Evolutionary conservation across 2,329 filamentous ascomycete genomes (phyloP).

Genomic region (Trichophyton simii): DNA sequence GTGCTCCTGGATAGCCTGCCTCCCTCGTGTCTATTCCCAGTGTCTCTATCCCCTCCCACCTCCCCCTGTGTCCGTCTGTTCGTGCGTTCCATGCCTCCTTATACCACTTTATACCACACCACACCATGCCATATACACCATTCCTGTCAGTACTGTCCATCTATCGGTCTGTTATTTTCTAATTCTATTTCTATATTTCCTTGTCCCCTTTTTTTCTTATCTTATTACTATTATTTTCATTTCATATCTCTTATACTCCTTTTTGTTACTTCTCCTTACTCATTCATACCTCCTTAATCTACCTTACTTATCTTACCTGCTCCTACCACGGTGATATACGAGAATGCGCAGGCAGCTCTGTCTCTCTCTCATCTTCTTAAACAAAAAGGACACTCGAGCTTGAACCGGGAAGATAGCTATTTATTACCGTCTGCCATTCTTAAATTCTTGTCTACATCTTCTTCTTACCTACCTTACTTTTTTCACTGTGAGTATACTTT

Average conservation of each 20-base stretch:
- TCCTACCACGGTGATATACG: not conserved
- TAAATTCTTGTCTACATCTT: not conserved
- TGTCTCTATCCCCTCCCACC: no score
- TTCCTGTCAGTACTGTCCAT: constrained; percentile 6
- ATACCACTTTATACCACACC: no score
- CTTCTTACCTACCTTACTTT: not conserved
- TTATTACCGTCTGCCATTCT: not conserved
- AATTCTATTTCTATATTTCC: not conserved
- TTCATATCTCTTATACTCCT: not conserved
- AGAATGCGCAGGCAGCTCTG: not conserved
- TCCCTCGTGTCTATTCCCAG: not conserved
- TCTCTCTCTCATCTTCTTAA: not conserved
- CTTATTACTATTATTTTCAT: not conserved
- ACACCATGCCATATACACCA: not conserved
- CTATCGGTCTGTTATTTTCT: constrained; percentile 3
- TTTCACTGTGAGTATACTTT: constrained; percentile 1
- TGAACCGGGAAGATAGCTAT: not conserved
- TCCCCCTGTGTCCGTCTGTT: no score
- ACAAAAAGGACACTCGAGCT: not conserved
- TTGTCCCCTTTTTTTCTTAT: not conserved
- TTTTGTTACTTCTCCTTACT: no score
- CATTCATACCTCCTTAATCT: not conserved
- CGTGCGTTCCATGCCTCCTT: no score
- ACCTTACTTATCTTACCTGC: not conserved
- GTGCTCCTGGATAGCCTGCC: not conserved